Base-by-base conservation (phyloP, 1,284 basidiomycete genomes). In the Bjerkandera adusta region DNA sequence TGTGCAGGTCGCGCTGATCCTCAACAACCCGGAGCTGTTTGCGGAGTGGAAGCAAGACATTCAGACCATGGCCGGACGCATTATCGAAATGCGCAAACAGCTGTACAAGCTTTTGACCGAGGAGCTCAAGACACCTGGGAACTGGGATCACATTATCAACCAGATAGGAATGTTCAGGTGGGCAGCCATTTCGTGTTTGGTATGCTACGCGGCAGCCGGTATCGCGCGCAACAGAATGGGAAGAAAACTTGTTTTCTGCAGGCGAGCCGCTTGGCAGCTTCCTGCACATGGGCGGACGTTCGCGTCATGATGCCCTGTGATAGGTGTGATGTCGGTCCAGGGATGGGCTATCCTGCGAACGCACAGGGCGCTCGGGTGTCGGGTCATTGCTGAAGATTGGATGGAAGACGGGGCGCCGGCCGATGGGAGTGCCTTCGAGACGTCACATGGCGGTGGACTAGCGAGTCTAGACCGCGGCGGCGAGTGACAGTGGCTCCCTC, bases 141-240 rank as follows among this genome's bases (percentile, higher is more conserved):
- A 76, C 54, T 99, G 96, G 96, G 78, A 84, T 16, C 94, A 98
- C 67, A 91, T 97, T 59, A 72, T 85, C 57, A 79, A 81, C 48
- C 92, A 96, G 74, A 95, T 95, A 65, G 92, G 92, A 49, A 92
- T 92, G 92, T 92, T 92, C 72, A 90, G 85, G 88, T 88, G 64
- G 54, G 81, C 62, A 16, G n/a, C n/a, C n/a, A n/a, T n/a, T n/a
- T n/a, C n/a, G n/a, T n/a, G n/a, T n/a, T n/a, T n/a, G n/a, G n/a
- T n/a, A n/a, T n/a, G n/a, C n/a, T n/a, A n/a, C n/a, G n/a, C n/a
- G n/a, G n/a, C n/a, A n/a, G n/a, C n/a, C n/a, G n/a, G n/a, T n/a
- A n/a, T n/a, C n/a, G n/a, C n/a, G n/a, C n/a, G n/a, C n/a, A n/a
- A n/a, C n/a, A n/a, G n/a, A n/a, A n/a, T n/a, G n/a, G n/a, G n/a